Evolutionary conservation across 139 green algal genomes (phyloP), one percentile per base, ranked within the genome.

Genomic region (Chlorella sp.): DNA sequence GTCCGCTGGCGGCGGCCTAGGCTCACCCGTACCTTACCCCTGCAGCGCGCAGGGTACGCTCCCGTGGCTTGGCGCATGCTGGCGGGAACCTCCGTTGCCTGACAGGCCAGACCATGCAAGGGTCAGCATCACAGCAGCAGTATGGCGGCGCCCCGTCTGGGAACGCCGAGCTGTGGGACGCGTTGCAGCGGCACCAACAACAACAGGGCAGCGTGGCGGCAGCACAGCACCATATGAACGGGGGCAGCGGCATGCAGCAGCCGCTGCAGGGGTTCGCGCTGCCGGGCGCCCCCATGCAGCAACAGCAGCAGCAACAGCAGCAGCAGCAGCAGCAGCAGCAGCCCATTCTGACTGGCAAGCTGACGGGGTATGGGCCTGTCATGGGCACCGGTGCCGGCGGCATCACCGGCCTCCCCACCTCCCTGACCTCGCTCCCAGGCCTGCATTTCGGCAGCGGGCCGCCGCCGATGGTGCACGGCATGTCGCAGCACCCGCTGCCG

Each of bases 151-250:
- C 18, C 34, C 48, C 48, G 9, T 57, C 48, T 57, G 71, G 37
- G 64, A 81, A 34, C 37, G 64, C 83, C 32, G 84, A 88, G 40
- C 84, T 90, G 24, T 90, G 86, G 86, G 78, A 80, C 11, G 60
- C 37, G 36, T 21, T 80, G n/a, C 86, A 90, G 77, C 86, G 64
- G 57, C 86, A 90, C 76, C 86, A 88, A 39, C 48, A 66, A 4
- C 57, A 60, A 12, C 30, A 86, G 82, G 28, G 57, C 57, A 76
- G 34, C n/a, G 60, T 40, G 39, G 77, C 77, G 77, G 34, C 80
- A 34, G 34, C 48, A 12, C 80, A 53, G n/a, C 77, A 60, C 7
- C 77, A 18, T 40, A 84, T 84, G 79, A 42, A 68, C 40, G 21
- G 79, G 40, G 82, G 82, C 34, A 22, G 12, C 81, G 32, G 37